Evolutionary conservation across 2,329 filamentous ascomycete species (phyloP), one percentile per base, ranked within the genome.

Genomic region (Penicillium capsulatum): DNA sequence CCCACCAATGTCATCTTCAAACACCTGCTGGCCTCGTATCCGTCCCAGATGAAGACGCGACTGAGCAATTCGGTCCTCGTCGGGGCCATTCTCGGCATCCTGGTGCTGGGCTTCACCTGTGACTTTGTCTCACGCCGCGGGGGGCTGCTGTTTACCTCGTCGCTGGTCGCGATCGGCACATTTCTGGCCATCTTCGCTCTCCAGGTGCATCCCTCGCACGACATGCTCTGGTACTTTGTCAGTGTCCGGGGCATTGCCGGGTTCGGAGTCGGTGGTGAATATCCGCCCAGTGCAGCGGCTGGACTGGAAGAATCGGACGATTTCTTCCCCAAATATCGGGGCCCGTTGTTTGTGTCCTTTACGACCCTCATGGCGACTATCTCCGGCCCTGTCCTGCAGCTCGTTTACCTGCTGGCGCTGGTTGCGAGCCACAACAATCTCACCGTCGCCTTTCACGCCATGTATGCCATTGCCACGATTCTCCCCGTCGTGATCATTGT

Each of bases 161-260:
- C 50, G 0, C 36, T 61, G 7, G 58, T 61, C 2, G 52, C 50
- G 0, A 43, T 60, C 19, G 48, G 51, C 4, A 59, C 59, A n/a
- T 47, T 60, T 38, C 56, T 70, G 58, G 55, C 65, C 3, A 58
- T 60, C 2, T 41, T 69, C 31, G 63, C 61, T 2, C 57, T 70
- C 20, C 57, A 64, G 27, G 58, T 70, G 3, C 52, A 57, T n/a
- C 54, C 57, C 7, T 54, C 51, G 1, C 3, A 48, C 6, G 58
- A 63, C 10, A 63, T 66, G 59, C 44, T 67, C 6, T 67, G 64
- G 64, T 66, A 54, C 39, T 57, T 67, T 27, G 61, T 63, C 7
- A 44, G 64, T 1, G 63, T 61, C 5, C 59, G 64, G 3, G 64
- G 63, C 0, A 62, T 66, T 17, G 55, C 59, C 17, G 64, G 64